Evolutionary conservation across 495 filamentous ascomycete genomes (phyloP).

Genomic region (Xylaria flabelliformis): DNA sequence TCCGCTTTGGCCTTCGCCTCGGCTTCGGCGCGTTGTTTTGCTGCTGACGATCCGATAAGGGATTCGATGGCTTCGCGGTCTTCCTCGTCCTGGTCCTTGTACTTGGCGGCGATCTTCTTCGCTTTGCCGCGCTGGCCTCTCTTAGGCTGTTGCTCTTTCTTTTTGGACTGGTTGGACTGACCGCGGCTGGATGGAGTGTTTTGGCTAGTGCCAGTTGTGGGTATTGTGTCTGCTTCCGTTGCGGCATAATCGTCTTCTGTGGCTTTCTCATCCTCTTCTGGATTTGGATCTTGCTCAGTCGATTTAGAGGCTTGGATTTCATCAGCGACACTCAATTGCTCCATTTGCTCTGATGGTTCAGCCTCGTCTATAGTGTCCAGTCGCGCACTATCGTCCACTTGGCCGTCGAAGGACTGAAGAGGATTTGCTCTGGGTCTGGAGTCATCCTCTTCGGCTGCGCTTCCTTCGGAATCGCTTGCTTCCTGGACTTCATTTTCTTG

Average conservation of each 20-base stretch:
- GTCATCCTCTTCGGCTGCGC: conserved; percentile 37
- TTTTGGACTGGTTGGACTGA: conserved; percentile 37
- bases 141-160: conserved; percentile 53
- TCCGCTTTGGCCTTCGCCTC: conserved; percentile 58
- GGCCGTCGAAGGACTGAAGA: conserved; percentile 46
- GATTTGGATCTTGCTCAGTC: conserved; percentile 29
- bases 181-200: conserved; percentile 34
- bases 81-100: conserved; percentile 93
- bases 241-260: conserved; percentile 31
- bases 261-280: conserved; percentile 30
- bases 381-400: conserved; percentile 36
- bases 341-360: conserved; percentile 40
- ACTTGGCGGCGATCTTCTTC: conserved; percentile 88
- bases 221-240: conserved; percentile 33
- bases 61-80: conserved; percentile 83
- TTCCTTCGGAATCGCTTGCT: conserved; percentile 34
- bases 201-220: conserved; percentile 26
- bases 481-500: conserved; percentile 15
- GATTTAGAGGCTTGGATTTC: conserved; percentile 10
- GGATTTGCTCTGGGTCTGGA: conserved; percentile 49
- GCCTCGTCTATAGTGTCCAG: conserved; percentile 28
- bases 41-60: conserved; percentile 75
- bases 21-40: conserved; percentile 57
- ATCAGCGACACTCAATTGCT: conserved; percentile 42
- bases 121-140: conserved; percentile 85